Conservation (phyloP, 176 grass and related monocot species). For the sorghum (Sorghum bicolor) region DNA sequence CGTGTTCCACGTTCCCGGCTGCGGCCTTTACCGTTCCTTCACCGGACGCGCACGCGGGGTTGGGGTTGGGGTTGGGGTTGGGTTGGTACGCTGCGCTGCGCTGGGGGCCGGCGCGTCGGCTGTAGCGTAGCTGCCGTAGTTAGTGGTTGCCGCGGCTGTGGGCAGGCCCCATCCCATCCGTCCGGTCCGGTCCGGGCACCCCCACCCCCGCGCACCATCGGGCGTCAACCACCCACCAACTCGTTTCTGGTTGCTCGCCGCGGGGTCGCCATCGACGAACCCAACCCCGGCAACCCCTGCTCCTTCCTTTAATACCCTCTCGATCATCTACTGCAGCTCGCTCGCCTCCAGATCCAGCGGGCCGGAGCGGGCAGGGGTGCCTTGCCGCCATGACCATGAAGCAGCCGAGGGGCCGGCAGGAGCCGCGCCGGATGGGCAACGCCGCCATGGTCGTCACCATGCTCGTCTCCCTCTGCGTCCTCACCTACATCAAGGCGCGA, state of each 20-base stretch:
- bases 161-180: background rate
- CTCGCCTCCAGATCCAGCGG: slow-evolving; percentile 7
- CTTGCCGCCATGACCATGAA: slow-evolving; percentile 25
- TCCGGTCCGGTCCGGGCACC: background rate
- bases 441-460: slow-evolving; percentile 58
- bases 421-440: slow-evolving; percentile 50
- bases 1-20: too few species aligned
- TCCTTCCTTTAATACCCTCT: slow-evolving; percentile 21
- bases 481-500: slow-evolving; percentile 63
- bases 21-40: background rate
- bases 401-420: slow-evolving; percentile 35
- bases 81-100: background rate
- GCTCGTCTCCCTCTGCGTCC: slow-evolving; percentile 59
- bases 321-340: background rate
- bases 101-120: background rate
- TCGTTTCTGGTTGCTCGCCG: background rate
- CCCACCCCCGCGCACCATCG: background rate
- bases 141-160: background rate
- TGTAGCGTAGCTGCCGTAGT: background rate
- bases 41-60: too few species aligned
- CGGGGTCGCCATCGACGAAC: slow-evolving; percentile 4
- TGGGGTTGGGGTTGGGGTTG: background rate
- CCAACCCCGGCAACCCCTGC: background rate
- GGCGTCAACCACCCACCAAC: slow-evolving; percentile 29
- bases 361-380: background rate